Percentiles rank a stretch among this genome's conserved stretches.
Evolutionary conservation across 176 grass and related monocot species (phyloP).

Genomic region (Ananas comosus): DNA sequence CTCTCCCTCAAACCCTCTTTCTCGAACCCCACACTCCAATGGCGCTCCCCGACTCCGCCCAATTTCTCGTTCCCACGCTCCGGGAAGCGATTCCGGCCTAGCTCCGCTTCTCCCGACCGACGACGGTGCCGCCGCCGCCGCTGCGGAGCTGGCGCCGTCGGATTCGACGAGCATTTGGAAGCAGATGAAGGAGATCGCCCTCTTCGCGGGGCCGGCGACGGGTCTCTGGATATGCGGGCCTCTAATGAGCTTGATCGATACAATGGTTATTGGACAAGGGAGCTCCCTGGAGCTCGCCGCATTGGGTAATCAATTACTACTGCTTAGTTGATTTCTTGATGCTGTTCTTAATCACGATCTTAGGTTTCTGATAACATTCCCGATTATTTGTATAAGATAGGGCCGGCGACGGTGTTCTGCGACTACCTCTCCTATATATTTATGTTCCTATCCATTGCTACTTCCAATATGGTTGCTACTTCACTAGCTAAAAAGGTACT

Average conservation of each 20-base stretch:
- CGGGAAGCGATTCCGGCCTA: slow-evolving; percentile 2
- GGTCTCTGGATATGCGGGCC: slow-evolving; percentile 81
- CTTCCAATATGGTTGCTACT: slow-evolving; percentile 97
- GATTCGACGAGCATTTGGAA: slow-evolving; percentile 34
- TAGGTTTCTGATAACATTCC: background rate
- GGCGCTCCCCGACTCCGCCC: background rate
- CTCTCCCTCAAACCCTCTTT: background rate
- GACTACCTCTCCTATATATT: slow-evolving; percentile 88
- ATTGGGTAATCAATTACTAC: slow-evolving; percentile 33
- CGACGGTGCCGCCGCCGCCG: background rate
- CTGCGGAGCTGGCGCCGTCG: background rate
- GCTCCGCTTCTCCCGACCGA: background rate
- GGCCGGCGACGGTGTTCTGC: slow-evolving; percentile 87
- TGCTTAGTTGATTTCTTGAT: background rate
- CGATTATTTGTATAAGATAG: slow-evolving; percentile 22
- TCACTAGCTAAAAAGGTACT: slow-evolving; percentile 75
- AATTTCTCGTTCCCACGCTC: background rate
- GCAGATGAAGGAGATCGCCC: slow-evolving; percentile 58
- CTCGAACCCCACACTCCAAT: background rate
- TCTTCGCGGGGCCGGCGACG: slow-evolving; percentile 65
- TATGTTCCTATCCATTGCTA: slow-evolving; percentile 90
- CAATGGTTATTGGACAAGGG: slow-evolving; percentile 87
- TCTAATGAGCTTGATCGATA: slow-evolving; percentile 98
- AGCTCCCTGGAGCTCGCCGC: slow-evolving; percentile 75
- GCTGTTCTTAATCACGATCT: background rate